Base-by-base conservation (phyloP, 2,329 filamentous ascomycete species). In the Colletotrichum sp. region DNA sequence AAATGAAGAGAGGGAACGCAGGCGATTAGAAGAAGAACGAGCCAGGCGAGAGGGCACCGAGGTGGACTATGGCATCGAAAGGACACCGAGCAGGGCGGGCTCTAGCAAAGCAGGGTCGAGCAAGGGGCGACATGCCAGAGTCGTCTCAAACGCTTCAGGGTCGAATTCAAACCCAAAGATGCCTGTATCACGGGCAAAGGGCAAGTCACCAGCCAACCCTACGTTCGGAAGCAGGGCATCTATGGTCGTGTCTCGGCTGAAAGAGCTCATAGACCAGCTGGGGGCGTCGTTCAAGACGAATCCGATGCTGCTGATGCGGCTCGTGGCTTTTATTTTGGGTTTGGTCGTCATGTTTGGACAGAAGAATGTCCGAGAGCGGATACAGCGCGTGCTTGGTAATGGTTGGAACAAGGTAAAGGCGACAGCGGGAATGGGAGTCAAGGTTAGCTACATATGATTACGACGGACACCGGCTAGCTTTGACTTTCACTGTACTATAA, bases 341-440 rank as follows among this genome's bases (percentile, higher is more conserved):
- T 89, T 99, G 76, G 82, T 98, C 34, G 85, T 96, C 77, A 91
- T 97, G 78, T 87, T 98, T 75, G 94, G 94, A 74, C 90, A 94
- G 80, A 90, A 91, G 80, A 93, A 94, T 81, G 87, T 98, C 16
- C 91, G 96, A 55, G 93, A 98, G 79, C 91, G 94, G 78, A 84
- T 98, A 43, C 90, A 92, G 82, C 90, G 93, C 71, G 87, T 96
- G 48, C 82, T 98, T 58, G 91, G 90, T 52, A 88, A 90, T 32
- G 92, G 92, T 12, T 98, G 95, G 95, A 90, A 91, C 71, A 98
- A 98, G 86, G 87, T 98, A 55, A 92, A 91, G 82, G 90, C 92
- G 61, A 99, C 97, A 1, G 93, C 96, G 6, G 96, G 96, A 3
- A 99, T 99, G 96, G 97, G 96, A 3, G 94, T 98, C 78, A 99